Evolutionary conservation across 1,139 yeast genomes (phyloP), one percentile per base, ranked within the genome.

Genomic region (Yamadazyma diospyri): DNA sequence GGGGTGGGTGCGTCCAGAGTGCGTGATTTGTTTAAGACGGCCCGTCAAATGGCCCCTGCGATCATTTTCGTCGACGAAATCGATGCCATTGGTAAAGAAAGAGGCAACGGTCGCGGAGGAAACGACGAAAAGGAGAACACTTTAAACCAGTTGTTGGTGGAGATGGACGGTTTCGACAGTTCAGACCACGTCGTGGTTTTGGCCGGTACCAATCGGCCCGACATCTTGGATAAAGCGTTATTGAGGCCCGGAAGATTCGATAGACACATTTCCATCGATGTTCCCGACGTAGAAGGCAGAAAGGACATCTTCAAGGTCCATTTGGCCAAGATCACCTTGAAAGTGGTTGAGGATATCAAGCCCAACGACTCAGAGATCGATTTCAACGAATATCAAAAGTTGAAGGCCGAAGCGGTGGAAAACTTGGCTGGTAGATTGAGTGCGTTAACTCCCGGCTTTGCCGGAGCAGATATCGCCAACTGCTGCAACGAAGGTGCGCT

Each of bases 391-490:
- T 64, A 81, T 37, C 71, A 66, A 45, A 68, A 73, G 30, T 57
- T 69, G 37, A 64, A 69, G 30, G 55, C 62, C 12, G 61, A 61
- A 29, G 76, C 76, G n/a, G 56, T 76, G 26, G 81, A 76, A 27
- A 72, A 76, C 36, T 64, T 81, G 46, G 76, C 81, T 25, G 88
- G 88, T 29, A 71, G 86, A 53, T 64, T 83, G 42, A 81, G 87
- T 31, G 86, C 89, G 2, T 66, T 83, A 50, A 83, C 94, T 2
- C 92, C 94, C 1, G 94, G 94, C 0, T 83, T 83, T 54, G 78
- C 88, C 1, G 94, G 94, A 56, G 94, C 94, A 22, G 94, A 83
- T 55, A 83, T 83, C 54, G 88, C 94, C 32, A 83, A 83, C 52
- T 81, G 81, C 46, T 81, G 88, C 58, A 83, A 83, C 48, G 94